phyloP scores from a whole-genome alignment of 2,329 filamentous ascomycete genomes.

The Xylariaceae sp. region DNA sequence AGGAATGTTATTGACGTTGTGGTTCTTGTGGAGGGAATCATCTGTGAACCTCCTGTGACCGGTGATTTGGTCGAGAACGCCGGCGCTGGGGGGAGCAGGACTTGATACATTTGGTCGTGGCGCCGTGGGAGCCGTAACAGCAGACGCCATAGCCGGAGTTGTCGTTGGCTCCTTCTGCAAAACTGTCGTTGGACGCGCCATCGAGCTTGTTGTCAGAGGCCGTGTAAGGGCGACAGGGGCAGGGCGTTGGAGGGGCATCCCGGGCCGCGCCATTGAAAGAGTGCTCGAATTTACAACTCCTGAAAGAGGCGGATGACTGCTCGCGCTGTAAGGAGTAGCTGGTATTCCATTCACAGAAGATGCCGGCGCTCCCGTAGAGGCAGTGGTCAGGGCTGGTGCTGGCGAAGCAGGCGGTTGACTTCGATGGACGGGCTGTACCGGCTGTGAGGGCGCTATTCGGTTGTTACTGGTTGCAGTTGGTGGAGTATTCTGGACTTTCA shows the following conservation, averaged over 20 bases:
- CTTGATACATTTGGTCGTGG: conserved; percentile 22
- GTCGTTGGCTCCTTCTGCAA: conserved; percentile 18
- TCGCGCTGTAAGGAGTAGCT: conserved; percentile 6
- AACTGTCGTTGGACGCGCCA: conserved; percentile 21
- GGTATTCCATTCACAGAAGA: conserved; percentile 15
- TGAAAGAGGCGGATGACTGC: neutral
- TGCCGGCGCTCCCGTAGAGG: conserved; percentile 6
- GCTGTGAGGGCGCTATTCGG: conserved; percentile 18
- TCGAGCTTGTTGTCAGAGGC: conserved; percentile 22
- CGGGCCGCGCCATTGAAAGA: conserved; percentile 19
- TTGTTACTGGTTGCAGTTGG: conserved; percentile 11
- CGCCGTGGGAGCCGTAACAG: conserved; percentile 5
- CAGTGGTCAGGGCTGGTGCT: conserved; percentile 20
- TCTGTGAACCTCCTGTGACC: conserved; percentile 22
- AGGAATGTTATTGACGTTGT: conserved; percentile 1
- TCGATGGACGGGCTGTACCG: conserved; percentile 16
- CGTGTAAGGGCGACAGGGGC: conserved; percentile 23
- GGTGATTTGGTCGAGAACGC: conserved; percentile 29
- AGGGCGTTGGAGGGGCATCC: conserved; percentile 26
- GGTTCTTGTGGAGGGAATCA: conserved; percentile 13
- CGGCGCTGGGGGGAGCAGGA: conserved; percentile 26
- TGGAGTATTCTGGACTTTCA: conserved; percentile 17
- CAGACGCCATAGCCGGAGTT: neutral
- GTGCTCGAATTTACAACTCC: conserved; percentile 11
- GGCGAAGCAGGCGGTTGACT: conserved; percentile 25